Evolutionary conservation across 306 rosid species (phyloP).

Genomic region (Rubus parviflorus): DNA sequence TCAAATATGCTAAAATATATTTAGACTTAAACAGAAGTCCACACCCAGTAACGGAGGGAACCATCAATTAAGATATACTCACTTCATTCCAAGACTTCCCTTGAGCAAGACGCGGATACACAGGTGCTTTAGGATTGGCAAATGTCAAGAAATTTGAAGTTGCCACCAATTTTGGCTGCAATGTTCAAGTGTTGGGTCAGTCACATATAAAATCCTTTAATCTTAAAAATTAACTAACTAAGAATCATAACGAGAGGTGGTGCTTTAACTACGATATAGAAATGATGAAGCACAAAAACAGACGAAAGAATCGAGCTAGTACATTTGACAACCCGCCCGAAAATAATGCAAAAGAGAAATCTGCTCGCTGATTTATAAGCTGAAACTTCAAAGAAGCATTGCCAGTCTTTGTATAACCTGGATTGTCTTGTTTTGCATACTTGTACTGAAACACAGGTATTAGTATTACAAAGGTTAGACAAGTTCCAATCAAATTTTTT

Average conservation of each 20-base stretch:
- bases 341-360: constrained; percentile 86
- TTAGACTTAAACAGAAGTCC: background rate
- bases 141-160: constrained; percentile 67
- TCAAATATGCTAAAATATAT: background rate
- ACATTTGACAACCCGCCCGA: constrained; percentile 73
- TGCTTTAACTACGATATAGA: background rate
- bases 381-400: constrained; percentile 61
- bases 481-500: background rate
- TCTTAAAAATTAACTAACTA: background rate
- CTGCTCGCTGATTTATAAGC: constrained; percentile 89
- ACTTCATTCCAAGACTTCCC: constrained; percentile 90
- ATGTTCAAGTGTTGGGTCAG: background rate
- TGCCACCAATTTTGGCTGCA: constrained; percentile 75
- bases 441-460: constrained; percentile 54
- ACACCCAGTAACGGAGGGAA: background rate
- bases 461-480: constrained; percentile 13
- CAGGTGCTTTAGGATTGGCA: constrained; percentile 79
- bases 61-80: constrained; percentile 18
- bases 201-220: background rate
- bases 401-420: constrained; percentile 56
- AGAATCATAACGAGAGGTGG: background rate
- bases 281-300: background rate
- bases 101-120: constrained; percentile 87
- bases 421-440: constrained; percentile 46
- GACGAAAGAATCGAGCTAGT: constrained; percentile 4